A percentile compares a stretch with the other conserved stretches of the same genome.
These are phyloP conservation scores for Pyrenula massariospora DNA, from an alignment of 495 filamentous ascomycete genomes.

Conservation along the genomic window DNA sequence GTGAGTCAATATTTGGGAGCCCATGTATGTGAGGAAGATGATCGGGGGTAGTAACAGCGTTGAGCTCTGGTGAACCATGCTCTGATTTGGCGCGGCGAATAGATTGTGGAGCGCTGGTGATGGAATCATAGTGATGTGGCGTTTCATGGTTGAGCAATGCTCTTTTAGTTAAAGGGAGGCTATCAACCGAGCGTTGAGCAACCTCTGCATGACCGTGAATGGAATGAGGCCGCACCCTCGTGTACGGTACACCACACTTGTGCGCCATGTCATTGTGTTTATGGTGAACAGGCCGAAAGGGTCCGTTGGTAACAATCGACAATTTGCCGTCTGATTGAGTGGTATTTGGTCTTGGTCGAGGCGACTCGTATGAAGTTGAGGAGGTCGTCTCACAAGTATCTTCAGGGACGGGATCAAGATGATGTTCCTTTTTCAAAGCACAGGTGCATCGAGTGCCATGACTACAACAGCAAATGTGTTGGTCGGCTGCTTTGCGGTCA, in stretches of 20 bases:
- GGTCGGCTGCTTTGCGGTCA: constrained; percentile 46
- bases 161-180: constrained; percentile 39
- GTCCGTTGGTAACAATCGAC: constrained; percentile 81
- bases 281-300: constrained; percentile 76
- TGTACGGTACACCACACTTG: constrained; percentile 71
- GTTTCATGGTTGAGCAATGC: constrained; percentile 20
- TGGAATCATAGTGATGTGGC: constrained; percentile 24
- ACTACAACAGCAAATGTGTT: constrained; percentile 66
- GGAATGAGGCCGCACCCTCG: constrained; percentile 60
- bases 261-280: constrained; percentile 81
- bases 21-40: constrained; percentile 56
- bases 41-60: constrained; percentile 37
- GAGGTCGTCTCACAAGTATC: constrained; percentile 31
- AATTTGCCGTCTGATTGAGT: constrained; percentile 74
- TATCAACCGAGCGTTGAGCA: constrained; percentile 59
- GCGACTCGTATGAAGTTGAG: constrained; percentile 26
- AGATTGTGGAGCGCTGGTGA: constrained; percentile 34
- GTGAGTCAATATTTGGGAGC: constrained; percentile 36
- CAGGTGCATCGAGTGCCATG: constrained; percentile 90
- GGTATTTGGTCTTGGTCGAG: constrained; percentile 27
- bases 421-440: constrained; percentile 79
- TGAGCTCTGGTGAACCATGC: constrained; percentile 57
- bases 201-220: constrained; percentile 48
- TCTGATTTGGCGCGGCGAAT: constrained; percentile 51
- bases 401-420: constrained; percentile 64